Base-by-base conservation (phyloP, 192 early-diverging fungal species). In the Gamsiella multidivaricata region DNA sequence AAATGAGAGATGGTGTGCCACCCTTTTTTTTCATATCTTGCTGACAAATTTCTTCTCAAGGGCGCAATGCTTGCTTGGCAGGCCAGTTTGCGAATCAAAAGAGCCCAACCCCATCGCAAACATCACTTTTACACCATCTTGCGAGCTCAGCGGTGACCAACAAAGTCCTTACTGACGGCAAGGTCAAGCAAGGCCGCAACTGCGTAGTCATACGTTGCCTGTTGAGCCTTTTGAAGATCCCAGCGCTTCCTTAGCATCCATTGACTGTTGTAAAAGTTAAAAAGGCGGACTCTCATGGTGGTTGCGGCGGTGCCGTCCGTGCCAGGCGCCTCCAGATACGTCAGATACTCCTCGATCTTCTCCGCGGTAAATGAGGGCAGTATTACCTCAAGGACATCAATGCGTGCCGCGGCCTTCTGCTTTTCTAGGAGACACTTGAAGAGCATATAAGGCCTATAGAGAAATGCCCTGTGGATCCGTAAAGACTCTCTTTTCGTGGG, bases 61-160 rank as follows among this genome's bases (percentile, higher is more conserved):
- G 9, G 9, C 51, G 29, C 51, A 8, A n/a, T 53, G 51, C 26
- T 53, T 53, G 26, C 26, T 53, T 31, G 51, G 51, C 26, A 53
- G 9, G 1, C 51, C 51, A 8, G 51, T 28, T 6, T 31, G 23
- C 23, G 51, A 15, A 18, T 53, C 18, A 6, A 53, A 53, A 7
- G 51, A 53, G 9, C 22, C 51, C 2, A 53, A 28, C 14, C 51
- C 51, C 6, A 53, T 53, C n/a, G 51, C 51, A 53, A 53, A 53
- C 7, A 31, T 9, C 6, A 53, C 51, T 31, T 53, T 1, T 7
- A 28, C 6, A 11, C 28, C 51, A 6, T 23, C 29, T 18, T 10
- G 26, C 12, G 9, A 1, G 11, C 51, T 28, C 26, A 11, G 11
- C 41, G 11, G 41, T 18, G 12, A 11, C 3, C 18, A 11, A 42